Percentiles rank a stretch among this genome's conserved stretches.
These are phyloP conservation scores for Ganoderma resinaceum DNA, from an alignment of 1,284 basidiomycete species.

Conservation along the genomic window DNA sequence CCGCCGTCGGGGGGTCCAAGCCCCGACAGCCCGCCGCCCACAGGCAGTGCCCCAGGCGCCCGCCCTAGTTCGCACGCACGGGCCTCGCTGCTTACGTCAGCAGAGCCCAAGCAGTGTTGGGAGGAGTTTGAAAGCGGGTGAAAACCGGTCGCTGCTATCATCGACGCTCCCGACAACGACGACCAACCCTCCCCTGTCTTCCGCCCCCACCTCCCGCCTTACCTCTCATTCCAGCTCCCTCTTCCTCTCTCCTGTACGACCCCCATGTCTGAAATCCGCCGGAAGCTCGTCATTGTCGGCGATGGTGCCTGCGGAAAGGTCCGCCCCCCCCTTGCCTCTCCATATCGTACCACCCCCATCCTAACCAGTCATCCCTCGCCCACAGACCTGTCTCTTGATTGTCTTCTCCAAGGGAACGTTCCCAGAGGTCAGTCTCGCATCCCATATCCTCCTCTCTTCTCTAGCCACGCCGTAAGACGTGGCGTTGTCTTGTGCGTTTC, in stretches of 20 bases:
- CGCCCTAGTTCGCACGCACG: slow-evolving; percentile 34
- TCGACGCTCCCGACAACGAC: slow-evolving; percentile 32
- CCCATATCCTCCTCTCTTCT: background rate
- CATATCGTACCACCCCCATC: slow-evolving; percentile 26
- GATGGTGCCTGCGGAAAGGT: slow-evolving; percentile 70
- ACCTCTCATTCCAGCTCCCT: slow-evolving; percentile 20
- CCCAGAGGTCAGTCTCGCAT: slow-evolving; percentile 61
- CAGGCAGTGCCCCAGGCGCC: slow-evolving; percentile 10
- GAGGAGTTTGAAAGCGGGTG: slow-evolving; percentile 39
- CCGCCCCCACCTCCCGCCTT: slow-evolving; percentile 23
- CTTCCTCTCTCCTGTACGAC: slow-evolving; percentile 18
- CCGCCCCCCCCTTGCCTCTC: slow-evolving; percentile 3
- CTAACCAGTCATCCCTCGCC: slow-evolving; percentile 29
- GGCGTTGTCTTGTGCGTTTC: slow-evolving; percentile 28
- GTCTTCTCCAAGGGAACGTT: slow-evolving; percentile 79
- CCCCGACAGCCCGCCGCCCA: slow-evolving; percentile 5
- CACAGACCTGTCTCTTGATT: slow-evolving; percentile 65
- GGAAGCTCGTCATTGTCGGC: slow-evolving; percentile 64
- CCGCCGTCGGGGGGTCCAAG: slow-evolving; percentile 3
- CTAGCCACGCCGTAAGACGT: slow-evolving; percentile 17
- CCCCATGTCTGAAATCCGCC: slow-evolving; percentile 54
- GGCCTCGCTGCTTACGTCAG: slow-evolving; percentile 35
- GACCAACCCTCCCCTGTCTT: slow-evolving; percentile 30
- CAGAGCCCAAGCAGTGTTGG: slow-evolving; percentile 36
- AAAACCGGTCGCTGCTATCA: slow-evolving; percentile 40